Base-by-base conservation (phyloP, 208 protist species). In the Sergeia podlipaevii region DNA sequence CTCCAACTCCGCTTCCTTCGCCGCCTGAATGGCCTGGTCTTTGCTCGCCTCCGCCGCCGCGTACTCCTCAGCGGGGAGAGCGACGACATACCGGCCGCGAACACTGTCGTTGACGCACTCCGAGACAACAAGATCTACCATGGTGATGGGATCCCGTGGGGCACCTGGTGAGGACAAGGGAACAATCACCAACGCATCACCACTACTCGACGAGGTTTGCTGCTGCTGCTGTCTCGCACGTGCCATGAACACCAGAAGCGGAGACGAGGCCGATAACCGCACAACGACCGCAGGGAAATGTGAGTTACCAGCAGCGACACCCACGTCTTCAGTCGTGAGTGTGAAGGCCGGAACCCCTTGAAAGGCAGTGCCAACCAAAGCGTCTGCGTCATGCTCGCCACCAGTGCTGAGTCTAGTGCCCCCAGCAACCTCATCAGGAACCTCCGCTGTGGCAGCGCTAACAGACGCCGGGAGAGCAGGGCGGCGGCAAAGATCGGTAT, bases 401-500 rank as follows among this genome's bases (percentile, higher is more conserved):
- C 43, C 47, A 15, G 21, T 33, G 10, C 36, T 47, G 23, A 50
- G 39, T 4, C 2, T 3, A 20, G 17, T n/a, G 26, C 21, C 20
- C 24, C 17, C 5, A 38, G 15, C 29, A 20, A 44, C 6, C 17
- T 6, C 4, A 15, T 5, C 4, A 47, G 13, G n/a, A 43, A 21
- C 37, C n/a, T 4, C 20, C 32, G 18, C 13, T 23, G 24, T 2
- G 1, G 45, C 27, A 10, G 5, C 26, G 5, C n/a, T n/a, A n/a
- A n/a, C n/a, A n/a, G n/a, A n/a, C n/a, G 52, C 1, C 1, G 53
- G 17, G 2, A 62, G 15, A 18, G 59, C 60, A 29, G 64, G 56
- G 8, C 70, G 62, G 11, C 68, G 77, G 29, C 75, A 68, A 52
- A 89, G 62, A 41, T 93, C 80, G 1, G 69, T 54, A 10, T 89